Base-by-base conservation (phyloP, 1,139 yeast species). In the Pichia norvegensis region DNA sequence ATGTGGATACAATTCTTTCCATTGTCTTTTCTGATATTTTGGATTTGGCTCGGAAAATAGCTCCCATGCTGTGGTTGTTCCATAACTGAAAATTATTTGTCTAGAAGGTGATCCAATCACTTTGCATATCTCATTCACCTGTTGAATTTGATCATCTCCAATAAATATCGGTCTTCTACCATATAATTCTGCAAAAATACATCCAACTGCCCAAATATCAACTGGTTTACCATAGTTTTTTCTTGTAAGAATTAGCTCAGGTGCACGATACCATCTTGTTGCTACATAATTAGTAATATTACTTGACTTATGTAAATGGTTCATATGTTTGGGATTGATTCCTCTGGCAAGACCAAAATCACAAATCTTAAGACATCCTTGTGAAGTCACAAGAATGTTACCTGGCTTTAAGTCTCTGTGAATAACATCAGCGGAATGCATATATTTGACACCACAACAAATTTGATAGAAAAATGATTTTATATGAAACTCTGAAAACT, bases 341-440 rank as follows among this genome's bases (percentile, higher is more conserved):
- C 95, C 90, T 57, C 97, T 69, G 1, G 97, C 95, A 43, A 88
- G 74, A 6, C 98, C 97, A 65, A 92, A 92, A 66, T 92, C 98
- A 68, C 97, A 90, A 47, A 92, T 90, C 63, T 92, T 92, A 57
- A 92, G 74, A 63, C 86, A 96, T 63, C 98, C 92, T 62, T 92
- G 97, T 10, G 97, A 95, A 58, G 90, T 90, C 44, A 92, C 96
- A 52, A 92, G 70, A 46, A 92, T 67, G 59, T 92, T 92, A 0
- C 96, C 95, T 1, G 98, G 98, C 62, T 92, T 92, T 57, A 92
- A 72, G 64, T 92, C 98, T 46, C 98, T 74, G 62, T 92, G 97
- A 49, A 92, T 73, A 22, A 92, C 97, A 62, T 92, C 95, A 3
- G 97, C 97, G 3, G 95, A 85, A 64, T 92, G 98, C 49, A 92